Conservation (phyloP, 768 basidiomycete species). For the Russula griseocarnosa region DNA sequence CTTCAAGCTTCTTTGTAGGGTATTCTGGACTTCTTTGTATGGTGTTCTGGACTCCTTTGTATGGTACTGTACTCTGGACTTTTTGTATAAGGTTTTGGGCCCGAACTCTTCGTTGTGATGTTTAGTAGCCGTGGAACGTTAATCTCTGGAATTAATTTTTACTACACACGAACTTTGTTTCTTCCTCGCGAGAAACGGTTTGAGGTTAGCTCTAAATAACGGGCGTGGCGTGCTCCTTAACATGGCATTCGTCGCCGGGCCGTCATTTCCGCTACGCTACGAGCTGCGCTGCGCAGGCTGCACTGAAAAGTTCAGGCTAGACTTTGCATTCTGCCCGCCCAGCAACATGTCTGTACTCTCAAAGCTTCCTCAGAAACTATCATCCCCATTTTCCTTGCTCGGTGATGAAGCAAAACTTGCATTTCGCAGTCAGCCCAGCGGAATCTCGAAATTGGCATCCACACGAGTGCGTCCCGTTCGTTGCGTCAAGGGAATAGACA, state of each 20-base stretch:
- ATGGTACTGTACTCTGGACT: not conserved
- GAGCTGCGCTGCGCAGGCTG: too few species aligned
- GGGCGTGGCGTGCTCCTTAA: too few species aligned
- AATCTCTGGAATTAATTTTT: not conserved
- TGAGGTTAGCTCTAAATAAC: too few species aligned
- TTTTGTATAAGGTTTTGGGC: not conserved
- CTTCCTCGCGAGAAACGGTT: not conserved
- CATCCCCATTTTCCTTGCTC: constrained; percentile 70
- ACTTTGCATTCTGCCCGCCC: not conserved
- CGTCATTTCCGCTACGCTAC: not conserved
- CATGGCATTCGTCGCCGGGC: not conserved
- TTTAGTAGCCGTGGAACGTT: not conserved
- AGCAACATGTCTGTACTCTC: constrained; percentile 51
- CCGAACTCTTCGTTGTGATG: not conserved
- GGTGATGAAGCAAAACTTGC: constrained; percentile 87
- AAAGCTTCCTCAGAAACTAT: constrained; percentile 66
- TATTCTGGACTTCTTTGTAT: too few species aligned
- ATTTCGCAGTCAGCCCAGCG: constrained; percentile 78
- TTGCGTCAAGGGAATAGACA: not conserved
- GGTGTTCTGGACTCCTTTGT: too few species aligned
- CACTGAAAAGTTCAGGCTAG: not conserved
- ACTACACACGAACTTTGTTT: not conserved
- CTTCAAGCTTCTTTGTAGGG: too few species aligned
- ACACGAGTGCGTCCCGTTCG: constrained; percentile 55
- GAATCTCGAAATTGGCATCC: constrained; percentile 70